Base-by-base conservation (phyloP, 108 stramenopile species). In the Mediolabrus comicus region DNA sequence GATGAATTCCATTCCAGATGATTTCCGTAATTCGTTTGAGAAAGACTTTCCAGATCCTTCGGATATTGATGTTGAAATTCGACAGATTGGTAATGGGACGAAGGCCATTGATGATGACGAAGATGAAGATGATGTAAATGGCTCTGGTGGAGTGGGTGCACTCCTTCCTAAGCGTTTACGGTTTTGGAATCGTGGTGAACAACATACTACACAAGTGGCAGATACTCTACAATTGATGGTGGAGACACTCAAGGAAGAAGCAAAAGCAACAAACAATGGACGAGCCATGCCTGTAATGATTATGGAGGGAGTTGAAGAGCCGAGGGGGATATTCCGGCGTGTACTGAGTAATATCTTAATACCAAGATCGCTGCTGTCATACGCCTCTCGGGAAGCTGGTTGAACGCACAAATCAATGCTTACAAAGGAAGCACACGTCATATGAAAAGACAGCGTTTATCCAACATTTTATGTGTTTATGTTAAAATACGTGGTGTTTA, bases 1-100 rank as follows among this genome's bases (percentile, higher is more conserved):
- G 16, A 70, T 69, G 76, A 57, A 63, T 12, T 77, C 76, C 0
- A 64, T 77, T n/a, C 76, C 76, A 2, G 76, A 77, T 65, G 76
- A 77, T 39, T 77, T 77, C 24, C 51, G 64, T 14, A 35, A 32
- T 38, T 66, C 74, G 22, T 59, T 35, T 39, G 41, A 74, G 8
- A 27, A 51, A 4, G 65, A 64, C 28, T 55, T 36, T 38, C 71
- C 76, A 8, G 38, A 60, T 28, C 59, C 22, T 24, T 49, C 46
- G 46, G 46, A 49, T 49, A 49, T 49, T 49, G 46, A 49, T 49
- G 46, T 69, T 35, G 69, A 77, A 24, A 70, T 77, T 60, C 68
- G 68, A 29, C 69, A 70, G 59, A 59, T 70, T 5, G 51, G 61
- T 53, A 51, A 33, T 22, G 46, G 27, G 14, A 66, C 51, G 17